phyloP scores from a whole-genome alignment of 1,284 basidiomycete species.

The Retiboletus fuscus region DNA sequence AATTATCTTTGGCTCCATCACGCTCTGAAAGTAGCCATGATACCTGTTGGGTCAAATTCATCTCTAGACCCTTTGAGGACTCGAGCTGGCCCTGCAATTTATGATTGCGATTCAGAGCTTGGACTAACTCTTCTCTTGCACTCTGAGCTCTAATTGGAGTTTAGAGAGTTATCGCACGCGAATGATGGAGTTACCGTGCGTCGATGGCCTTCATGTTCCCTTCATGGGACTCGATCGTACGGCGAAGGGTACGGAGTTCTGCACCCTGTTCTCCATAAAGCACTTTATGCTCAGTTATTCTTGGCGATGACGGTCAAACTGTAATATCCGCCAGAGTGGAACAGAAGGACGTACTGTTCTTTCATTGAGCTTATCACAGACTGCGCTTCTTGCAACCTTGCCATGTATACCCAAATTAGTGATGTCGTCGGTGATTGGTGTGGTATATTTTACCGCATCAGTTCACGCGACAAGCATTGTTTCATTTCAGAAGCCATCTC shows the following conservation, averaged over 20 bases:
- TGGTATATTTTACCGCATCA: constrained; percentile 36
- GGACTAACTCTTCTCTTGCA: constrained; percentile 36
- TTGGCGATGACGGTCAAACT: constrained; percentile 31
- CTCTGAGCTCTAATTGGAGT: constrained; percentile 37
- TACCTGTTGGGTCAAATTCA: constrained; percentile 45
- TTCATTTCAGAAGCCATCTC: constrained; percentile 44
- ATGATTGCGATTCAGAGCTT: constrained; percentile 36
- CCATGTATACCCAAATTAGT: constrained; percentile 30
- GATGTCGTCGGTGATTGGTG: constrained; percentile 9
- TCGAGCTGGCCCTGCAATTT: constrained; percentile 48
- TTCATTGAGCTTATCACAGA: constrained; percentile 45
- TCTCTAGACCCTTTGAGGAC: constrained; percentile 43
- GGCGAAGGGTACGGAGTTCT: constrained; percentile 46
- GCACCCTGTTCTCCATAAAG: constrained; percentile 39
- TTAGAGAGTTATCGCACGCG: constrained; percentile 24
- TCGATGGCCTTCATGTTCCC: constrained; percentile 40
- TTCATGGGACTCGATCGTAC: constrained; percentile 49
- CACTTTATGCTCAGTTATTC: constrained; percentile 41
- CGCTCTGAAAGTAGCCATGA: constrained; percentile 44
- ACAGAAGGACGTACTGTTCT: constrained; percentile 47
- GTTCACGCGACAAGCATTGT: constrained; percentile 42
- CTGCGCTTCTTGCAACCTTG: constrained; percentile 47
- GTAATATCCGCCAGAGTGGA: constrained; percentile 28
- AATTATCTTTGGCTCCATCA: constrained; percentile 36
- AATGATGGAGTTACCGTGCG: constrained; percentile 39